Base-by-base conservation (phyloP, 2,329 filamentous ascomycete species). In the Aureobasidium sp. region DNA sequence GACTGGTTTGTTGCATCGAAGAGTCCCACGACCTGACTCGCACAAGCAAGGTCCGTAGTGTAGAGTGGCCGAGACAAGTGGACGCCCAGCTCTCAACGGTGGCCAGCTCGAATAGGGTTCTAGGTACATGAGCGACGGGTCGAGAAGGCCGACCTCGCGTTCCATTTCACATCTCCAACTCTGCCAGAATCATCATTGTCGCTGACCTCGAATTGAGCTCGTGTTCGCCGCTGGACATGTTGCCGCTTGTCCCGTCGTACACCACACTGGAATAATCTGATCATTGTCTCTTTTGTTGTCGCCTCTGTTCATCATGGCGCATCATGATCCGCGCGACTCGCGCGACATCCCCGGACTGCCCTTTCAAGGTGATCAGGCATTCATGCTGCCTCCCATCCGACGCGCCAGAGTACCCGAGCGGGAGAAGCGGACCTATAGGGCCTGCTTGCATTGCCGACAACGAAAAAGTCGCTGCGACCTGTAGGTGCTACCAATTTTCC, bases 391-490 rank as follows among this genome's bases (percentile, higher is more conserved):
- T 7, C 61, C 61, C 34, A 44, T 63, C 17, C 62, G 62, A 41
- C 53, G 62, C 22, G 62, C 56, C 36, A 60, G 48, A 39, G n/a
- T 47, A 59, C 67, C 66, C 9, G 69, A 72, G 64, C 68, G 70
- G 15, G 70, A 72, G 41, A 72, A 72, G 63, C 66, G 70, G 22
- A 72, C 70, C 12, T 71, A 72, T 65, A 62, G 70, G 12, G 70
- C 70, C 8, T 72, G 70, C 62, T 61, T 72, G 37, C 70, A 72
- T 58, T 71, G 70, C 61, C 64, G 70, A 48, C 69, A 71, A 64
- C 63, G 70, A n/a, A 72, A 72, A 63, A 69, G 67, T n/a, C 64
- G 70, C 42, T 72, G 70, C 62, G 70, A 72, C 57, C 64, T 72
- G 68, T 72, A 64, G 66, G 70, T 68, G n/a, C 11, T 25, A 12